Evolutionary conservation across 176 grass and related monocot genomes (phyloP).

Genomic region (Stipa capillata): DNA sequence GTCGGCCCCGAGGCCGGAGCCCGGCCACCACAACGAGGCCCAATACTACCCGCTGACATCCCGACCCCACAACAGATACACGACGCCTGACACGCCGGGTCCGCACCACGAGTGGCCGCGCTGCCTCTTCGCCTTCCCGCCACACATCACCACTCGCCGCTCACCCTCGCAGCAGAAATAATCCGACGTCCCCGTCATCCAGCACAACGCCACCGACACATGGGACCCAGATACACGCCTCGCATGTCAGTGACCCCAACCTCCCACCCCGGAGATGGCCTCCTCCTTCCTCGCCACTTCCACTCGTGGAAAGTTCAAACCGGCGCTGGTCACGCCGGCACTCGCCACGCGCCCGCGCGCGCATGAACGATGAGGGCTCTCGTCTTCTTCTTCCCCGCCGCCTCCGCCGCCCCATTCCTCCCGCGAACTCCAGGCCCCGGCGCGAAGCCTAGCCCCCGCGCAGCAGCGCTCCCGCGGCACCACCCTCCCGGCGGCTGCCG

Average conservation of each 20-base stretch:
- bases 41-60: no score
- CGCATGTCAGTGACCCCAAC: neutral
- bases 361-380: conserved; percentile 26
- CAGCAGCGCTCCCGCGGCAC: conserved; percentile 28
- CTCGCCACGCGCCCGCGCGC: neutral
- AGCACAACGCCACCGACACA: conserved; percentile 12
- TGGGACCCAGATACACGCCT: no score
- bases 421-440: neutral
- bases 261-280: no score
- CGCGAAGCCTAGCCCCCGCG: no score
- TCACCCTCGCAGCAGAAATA: conserved; percentile 21
- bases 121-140: conserved; percentile 10
- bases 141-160: conserved; percentile 22
- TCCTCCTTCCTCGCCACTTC: neutral
- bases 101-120: conserved; percentile 27
- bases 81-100: no score
- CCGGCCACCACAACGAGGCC: neutral
- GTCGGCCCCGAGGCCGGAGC: neutral
- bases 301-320: neutral
- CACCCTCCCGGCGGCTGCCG: neutral
- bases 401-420: conserved; percentile 16
- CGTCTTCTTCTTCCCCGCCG: conserved; percentile 20
- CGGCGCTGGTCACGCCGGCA: no score
- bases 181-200: conserved; percentile 5
- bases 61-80: neutral